A percentile compares a stretch with the other conserved stretches of the same genome.
Evolutionary conservation across 2,329 filamentous ascomycete genomes (phyloP).

Genomic region (Lasiodiplodia sp.): DNA sequence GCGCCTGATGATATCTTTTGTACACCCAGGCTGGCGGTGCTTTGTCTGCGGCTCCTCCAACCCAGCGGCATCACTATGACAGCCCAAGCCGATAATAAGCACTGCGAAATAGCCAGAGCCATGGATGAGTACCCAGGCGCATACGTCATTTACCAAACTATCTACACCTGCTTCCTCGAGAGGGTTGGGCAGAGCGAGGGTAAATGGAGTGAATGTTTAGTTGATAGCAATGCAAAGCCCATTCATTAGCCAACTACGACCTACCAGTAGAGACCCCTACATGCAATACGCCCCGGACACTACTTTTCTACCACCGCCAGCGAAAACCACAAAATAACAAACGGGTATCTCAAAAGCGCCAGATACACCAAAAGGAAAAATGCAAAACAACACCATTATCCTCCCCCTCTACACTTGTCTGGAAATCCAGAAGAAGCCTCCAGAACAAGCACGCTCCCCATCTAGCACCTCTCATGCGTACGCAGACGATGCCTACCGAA

Average conservation of each 20-base stretch:
- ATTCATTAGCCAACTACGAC: not conserved
- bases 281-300: not conserved
- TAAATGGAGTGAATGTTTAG: not conserved
- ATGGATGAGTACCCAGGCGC: too few relatives aligned
- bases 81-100: too few relatives aligned
- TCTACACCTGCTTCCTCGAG: not conserved
- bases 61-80: too few relatives aligned
- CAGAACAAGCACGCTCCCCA: not conserved
- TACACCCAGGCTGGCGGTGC: too few relatives aligned
- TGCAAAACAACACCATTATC: not conserved
- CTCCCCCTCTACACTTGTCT: not conserved
- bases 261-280: not conserved
- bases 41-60: too few relatives aligned
- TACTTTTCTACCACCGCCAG: not conserved
- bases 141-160: too few relatives aligned
- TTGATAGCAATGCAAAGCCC: not conserved
- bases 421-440: not conserved
- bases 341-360: not conserved
- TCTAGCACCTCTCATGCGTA: not conserved
- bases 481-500: not conserved
- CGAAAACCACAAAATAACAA: not conserved
- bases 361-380: not conserved
- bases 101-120: too few relatives aligned
- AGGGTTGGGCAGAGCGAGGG: not conserved
- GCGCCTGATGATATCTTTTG: too few relatives aligned